A percentile compares a stretch with the other conserved stretches of the same genome.
Evolutionary conservation across 306 rosid species (phyloP).

Genomic region (Potentilla sterilis): DNA sequence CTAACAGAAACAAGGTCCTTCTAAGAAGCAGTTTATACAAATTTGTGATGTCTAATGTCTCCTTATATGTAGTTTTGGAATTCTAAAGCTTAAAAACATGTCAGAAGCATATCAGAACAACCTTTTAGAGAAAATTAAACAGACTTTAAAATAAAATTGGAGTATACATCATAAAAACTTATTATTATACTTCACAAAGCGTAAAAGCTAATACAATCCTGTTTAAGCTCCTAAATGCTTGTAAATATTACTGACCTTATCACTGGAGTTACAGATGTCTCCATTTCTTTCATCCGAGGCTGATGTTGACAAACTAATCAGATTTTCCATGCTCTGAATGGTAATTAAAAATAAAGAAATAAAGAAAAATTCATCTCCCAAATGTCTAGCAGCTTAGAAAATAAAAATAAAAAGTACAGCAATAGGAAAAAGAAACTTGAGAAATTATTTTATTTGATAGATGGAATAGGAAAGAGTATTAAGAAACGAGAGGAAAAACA

Average conservation of each 20-base stretch:
- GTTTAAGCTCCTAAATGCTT: constrained; percentile 19
- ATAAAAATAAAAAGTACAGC: not conserved
- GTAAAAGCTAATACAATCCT: constrained; percentile 8
- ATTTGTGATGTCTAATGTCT: not conserved
- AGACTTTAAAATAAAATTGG: not conserved
- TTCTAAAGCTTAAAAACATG: not conserved
- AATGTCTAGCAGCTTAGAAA: constrained; percentile 17
- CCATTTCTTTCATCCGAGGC: constrained; percentile 34
- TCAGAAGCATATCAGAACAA: not conserved
- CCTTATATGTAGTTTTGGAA: not conserved
- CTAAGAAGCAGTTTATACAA: not conserved
- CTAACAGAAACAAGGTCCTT: not conserved
- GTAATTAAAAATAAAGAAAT: constrained; percentile 2
- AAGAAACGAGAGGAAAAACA: too few relatives aligned
- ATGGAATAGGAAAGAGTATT: not conserved
- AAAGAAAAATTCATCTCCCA: constrained; percentile 20
- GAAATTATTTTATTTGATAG: not conserved
- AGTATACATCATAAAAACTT: not conserved
- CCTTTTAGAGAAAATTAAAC: not conserved
- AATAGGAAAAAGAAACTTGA: not conserved
- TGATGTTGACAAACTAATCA: constrained; percentile 39
- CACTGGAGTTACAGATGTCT: constrained; percentile 35
- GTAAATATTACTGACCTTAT: constrained; percentile 50
- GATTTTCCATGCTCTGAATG: constrained; percentile 65
- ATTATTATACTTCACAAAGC: constrained; percentile 12